Evolutionary conservation across 352 stramenopile species (phyloP).

Genomic region (Globisporangium yorkense): DNA sequence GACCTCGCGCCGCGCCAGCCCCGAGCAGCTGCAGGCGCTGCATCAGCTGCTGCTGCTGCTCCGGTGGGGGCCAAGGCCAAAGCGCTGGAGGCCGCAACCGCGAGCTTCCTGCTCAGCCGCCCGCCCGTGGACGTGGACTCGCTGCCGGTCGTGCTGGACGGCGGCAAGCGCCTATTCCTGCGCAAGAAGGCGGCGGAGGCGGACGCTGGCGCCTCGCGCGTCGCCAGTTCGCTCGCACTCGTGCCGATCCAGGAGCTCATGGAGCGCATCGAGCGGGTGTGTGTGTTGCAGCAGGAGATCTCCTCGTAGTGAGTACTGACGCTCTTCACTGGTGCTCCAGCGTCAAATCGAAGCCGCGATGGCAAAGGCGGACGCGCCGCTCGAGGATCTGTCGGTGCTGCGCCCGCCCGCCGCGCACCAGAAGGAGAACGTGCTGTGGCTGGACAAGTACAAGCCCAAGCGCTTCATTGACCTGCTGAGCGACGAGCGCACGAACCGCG

Average conservation of each 20-base stretch:
- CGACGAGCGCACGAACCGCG: conserved; percentile 95
- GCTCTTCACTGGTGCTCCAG: conserved; percentile 16
- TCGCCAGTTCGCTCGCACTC: conserved; percentile 22
- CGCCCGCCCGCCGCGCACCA: neutral
- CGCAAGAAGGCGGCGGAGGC: conserved; percentile 37
- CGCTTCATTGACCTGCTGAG: conserved; percentile 94
- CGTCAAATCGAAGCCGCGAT: conserved; percentile 63
- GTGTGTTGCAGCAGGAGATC: neutral
- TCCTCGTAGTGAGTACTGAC: neutral
- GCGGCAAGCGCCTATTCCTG: conserved; percentile 53
- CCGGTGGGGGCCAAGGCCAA: neutral
- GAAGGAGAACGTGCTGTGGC: conserved; percentile 79
- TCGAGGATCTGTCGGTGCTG: conserved; percentile 1
- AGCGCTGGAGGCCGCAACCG: conserved; percentile 26
- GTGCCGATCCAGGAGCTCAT: conserved; percentile 53
- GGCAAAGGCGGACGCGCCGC: conserved; percentile 17
- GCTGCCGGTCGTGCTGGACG: conserved; percentile 44
- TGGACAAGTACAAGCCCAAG: conserved; percentile 96
- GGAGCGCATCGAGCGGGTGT: conserved; percentile 46
- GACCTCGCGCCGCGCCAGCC: conserved; percentile 21
- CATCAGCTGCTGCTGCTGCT: neutral
- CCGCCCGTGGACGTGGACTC: conserved; percentile 61
- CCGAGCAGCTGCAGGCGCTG: conserved; percentile 7
- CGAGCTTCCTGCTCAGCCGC: conserved; percentile 48
- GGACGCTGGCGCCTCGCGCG: conserved; percentile 9